Evolutionary conservation across 192 early-diverging fungal genomes (phyloP), one percentile per base, ranked within the genome.

Genomic region (Neocallimastix lanati): DNA sequence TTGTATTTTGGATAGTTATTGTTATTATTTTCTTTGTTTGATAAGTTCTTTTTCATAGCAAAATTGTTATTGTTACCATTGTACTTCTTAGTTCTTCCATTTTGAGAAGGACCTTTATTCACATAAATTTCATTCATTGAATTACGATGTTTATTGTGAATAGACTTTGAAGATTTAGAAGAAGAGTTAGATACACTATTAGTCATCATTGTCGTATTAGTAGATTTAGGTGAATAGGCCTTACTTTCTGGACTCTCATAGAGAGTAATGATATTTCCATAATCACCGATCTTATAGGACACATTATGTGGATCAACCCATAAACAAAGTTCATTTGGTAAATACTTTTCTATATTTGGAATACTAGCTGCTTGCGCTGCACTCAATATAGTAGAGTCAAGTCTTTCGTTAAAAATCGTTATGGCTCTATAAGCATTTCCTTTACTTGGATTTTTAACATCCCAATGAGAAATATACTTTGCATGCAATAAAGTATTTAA

Each of bases 391-490:
- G 87, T 80, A 21, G 86, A 81, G 84, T 95, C 93, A 21, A 93
- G 85, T 37, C 85, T 82, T 29, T 88, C 88, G 77, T 87, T 88
- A 85, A 91, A 93, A 81, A 90, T 91, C 50, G 91, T 89, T 80
- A 95, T 86, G 28, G 93, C 90, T 84, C 93, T 86, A 86, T 92
- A 95, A 28, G 85, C 93, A 82, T 92, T 93, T 78, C 93, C 93
- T 27, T 81, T 82, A 76, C 82, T 83, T 21, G 93, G 92, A 37
- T 86, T 84, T 58, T 89, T 83, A 11, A 87, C 67, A 78, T 94
- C 87, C 93, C 93, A 94, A 80, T 94, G 93, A 67, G 89, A 87
- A 76, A 80, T 78, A 80, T 90, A 94, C 79, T 88, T 90, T 38
- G 84, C 83, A 12, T 83, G 77, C 81, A 94, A 85, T 12, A 88